Percentiles rank a stretch among this genome's conserved stretches.
Evolutionary conservation across 2,329 filamentous ascomycete genomes (phyloP).

Genomic region (Didymella exigua): DNA sequence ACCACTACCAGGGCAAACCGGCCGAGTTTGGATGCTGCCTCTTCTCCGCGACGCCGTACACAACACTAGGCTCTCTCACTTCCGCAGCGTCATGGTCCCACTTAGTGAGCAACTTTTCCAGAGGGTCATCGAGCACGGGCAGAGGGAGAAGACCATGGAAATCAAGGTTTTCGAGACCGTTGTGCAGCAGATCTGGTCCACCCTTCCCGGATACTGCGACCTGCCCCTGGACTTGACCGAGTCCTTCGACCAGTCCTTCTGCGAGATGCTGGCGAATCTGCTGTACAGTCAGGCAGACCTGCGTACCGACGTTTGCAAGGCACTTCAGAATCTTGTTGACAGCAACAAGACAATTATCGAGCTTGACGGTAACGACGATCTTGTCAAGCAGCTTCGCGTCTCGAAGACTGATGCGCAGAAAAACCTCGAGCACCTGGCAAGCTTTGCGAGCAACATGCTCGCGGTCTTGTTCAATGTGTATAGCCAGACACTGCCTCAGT

Average conservation of each 20-base stretch:
- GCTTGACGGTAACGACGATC: slow-evolving; percentile 71
- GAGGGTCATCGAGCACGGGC: slow-evolving; percentile 79
- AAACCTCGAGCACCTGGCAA: slow-evolving; percentile 81
- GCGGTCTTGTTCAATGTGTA: slow-evolving; percentile 99
- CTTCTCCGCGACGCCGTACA: slow-evolving; percentile 86
- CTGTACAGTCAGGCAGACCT: slow-evolving; percentile 91
- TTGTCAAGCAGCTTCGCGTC: slow-evolving; percentile 79
- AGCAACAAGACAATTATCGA: slow-evolving; percentile 83
- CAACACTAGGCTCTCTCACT: slow-evolving; percentile 86
- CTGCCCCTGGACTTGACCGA: slow-evolving; percentile 74
- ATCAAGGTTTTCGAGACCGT: slow-evolving; percentile 97
- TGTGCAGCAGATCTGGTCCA: slow-evolving; percentile 93
- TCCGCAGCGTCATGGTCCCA: slow-evolving; percentile 83
- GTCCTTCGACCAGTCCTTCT: slow-evolving; percentile 85
- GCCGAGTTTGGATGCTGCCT: slow-evolving; percentile 92
- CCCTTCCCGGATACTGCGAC: slow-evolving; percentile 92
- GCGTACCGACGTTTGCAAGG: slow-evolving; percentile 84
- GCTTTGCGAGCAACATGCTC: slow-evolving; percentile 84
- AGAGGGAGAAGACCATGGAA: slow-evolving; percentile 88
- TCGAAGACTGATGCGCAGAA: slow-evolving; percentile 74
- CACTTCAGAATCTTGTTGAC: slow-evolving; percentile 84
- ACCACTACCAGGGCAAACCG: slow-evolving; percentile 76
- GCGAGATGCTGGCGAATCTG: slow-evolving; percentile 87
- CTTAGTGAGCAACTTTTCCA: slow-evolving; percentile 91
- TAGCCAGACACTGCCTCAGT: slow-evolving; percentile 92